Evolutionary conservation across 345 rosid species (phyloP), one percentile per base, ranked within the genome.

Genomic region (Microcos paniculata): DNA sequence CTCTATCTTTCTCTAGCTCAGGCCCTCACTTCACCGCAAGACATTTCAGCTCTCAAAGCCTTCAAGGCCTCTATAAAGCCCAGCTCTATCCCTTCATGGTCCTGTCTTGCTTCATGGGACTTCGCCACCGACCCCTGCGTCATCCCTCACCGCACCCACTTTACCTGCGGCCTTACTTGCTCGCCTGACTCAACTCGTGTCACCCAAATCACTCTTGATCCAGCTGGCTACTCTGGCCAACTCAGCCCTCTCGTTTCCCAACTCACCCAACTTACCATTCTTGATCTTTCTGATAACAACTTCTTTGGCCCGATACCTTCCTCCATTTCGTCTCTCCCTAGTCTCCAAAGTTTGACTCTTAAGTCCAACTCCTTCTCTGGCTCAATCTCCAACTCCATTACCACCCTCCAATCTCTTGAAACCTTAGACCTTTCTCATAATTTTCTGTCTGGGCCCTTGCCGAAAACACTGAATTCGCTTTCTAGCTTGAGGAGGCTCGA

Each of bases 211-310:
- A 89, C 97, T 56, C 92, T 95, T 19, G 98, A 95, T 76, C 85
- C 99, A 4, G 89, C 83, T 19, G 93, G 93, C 24, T 95, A 95
- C 84, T 85, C 96, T 5, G 98, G 98, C 71, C 87, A 56, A 53
- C 92, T 95, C 80, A 86, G 84, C 38, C 97, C 98, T 0, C 84
- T 90, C 68, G 38, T 92, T 51, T 91, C 97, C 55, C 56, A 72
- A 0, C 97, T 94, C 79, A 81, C 91, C 23, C 77, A 76, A 14
- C 97, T 95, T 40, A 59, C 80, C 48, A 63, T 70, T 10, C 93
- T 93, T 49, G 97, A 93, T 81, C 89, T 95, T 71, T 80, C 94
- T 19, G 97, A 89, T 15, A 95, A 93, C 86, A 58, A 84, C 73
- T 89, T 95, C 84, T 86, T 38, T 67, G 97, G 97, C 16, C 42